Evolutionary conservation across 2,329 filamentous ascomycete genomes (phyloP).

Genomic region (Aspergillus phoenicis): DNA sequence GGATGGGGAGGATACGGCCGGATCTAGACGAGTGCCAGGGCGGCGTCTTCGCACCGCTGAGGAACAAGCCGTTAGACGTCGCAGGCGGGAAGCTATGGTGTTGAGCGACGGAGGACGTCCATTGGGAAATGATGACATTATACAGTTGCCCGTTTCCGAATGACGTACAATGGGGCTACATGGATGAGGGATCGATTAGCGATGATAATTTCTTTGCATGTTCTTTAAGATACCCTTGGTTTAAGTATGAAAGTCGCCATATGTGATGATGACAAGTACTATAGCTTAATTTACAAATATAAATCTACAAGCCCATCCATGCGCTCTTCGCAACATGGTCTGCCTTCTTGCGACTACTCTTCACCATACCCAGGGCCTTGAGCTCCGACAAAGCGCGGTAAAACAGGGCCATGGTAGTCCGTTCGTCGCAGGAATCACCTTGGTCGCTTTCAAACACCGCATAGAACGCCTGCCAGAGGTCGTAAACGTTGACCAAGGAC

Average conservation of each 20-base stretch:
- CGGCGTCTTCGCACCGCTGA: slow-evolving; percentile 37
- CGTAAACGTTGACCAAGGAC: slow-evolving; percentile 61
- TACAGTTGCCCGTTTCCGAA: slow-evolving; percentile 58
- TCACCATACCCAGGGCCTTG: slow-evolving; percentile 82
- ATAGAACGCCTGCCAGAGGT: slow-evolving; percentile 64
- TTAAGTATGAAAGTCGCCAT: slow-evolving; percentile 4
- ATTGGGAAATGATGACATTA: slow-evolving; percentile 74
- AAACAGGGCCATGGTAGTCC: slow-evolving; percentile 67
- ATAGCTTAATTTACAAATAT: slow-evolving; percentile 14
- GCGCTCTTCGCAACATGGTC: slow-evolving; percentile 86
- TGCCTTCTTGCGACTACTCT: slow-evolving; percentile 84
- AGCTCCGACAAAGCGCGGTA: slow-evolving; percentile 85
- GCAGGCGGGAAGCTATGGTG: slow-evolving; percentile 86
- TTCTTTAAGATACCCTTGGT: slow-evolving; percentile 36
- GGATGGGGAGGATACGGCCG: slow-evolving; percentile 55
- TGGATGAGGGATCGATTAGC: not conserved
- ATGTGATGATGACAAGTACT: not conserved
- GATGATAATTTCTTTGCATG: slow-evolving; percentile 5
- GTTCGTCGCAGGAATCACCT: slow-evolving; percentile 34
- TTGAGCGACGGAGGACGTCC: slow-evolving; percentile 82
- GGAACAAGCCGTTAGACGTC: slow-evolving; percentile 72
- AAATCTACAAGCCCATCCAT: slow-evolving; percentile 65
- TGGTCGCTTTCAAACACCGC: slow-evolving; percentile 51
- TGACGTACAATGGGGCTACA: slow-evolving; percentile 25
- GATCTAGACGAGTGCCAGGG: slow-evolving; percentile 39